These are phyloP conservation scores for Ramaria sp. DNA, from an alignment of 768 basidiomycete genomes.

Conservation along the genomic window DNA sequence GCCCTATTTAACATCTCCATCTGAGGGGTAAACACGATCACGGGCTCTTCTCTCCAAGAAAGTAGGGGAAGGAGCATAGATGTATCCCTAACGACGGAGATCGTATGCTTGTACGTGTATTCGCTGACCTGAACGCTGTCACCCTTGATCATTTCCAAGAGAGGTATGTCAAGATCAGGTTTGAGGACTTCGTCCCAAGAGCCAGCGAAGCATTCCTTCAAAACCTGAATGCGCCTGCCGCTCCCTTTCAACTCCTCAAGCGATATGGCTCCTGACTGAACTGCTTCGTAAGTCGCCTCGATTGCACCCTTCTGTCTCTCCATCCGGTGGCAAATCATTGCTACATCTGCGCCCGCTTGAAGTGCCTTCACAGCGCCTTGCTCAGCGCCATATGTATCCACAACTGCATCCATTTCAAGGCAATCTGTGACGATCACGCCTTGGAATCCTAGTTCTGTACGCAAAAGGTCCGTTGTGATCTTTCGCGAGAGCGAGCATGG, in stretches of 20 bases:
- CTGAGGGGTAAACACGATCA: slow-evolving; percentile 44
- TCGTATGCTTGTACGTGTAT: slow-evolving; percentile 36
- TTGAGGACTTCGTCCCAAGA: slow-evolving; percentile 31
- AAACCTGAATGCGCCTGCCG: slow-evolving; percentile 30
- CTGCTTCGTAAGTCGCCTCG: slow-evolving; percentile 37
- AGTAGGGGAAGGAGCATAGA: slow-evolving; percentile 24
- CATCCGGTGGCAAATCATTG: slow-evolving; percentile 62
- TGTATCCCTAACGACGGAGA: slow-evolving; percentile 35
- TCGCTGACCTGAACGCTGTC: slow-evolving; percentile 31
- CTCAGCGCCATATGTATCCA: slow-evolving; percentile 35
- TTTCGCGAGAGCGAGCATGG: slow-evolving; percentile 48
- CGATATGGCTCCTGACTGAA: slow-evolving; percentile 31
- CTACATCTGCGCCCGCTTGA: slow-evolving; percentile 58
- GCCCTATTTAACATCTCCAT: slow-evolving; percentile 49
- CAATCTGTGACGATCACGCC: slow-evolving; percentile 67
- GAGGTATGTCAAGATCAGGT: slow-evolving; percentile 14
- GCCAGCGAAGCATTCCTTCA: slow-evolving; percentile 43
- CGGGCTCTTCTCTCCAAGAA: slow-evolving; percentile 12
- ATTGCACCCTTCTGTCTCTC: slow-evolving; percentile 42
- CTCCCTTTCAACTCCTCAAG: slow-evolving; percentile 30
- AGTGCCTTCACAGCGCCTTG: slow-evolving; percentile 46
- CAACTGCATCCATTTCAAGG: slow-evolving; percentile 66
- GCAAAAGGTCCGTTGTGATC: slow-evolving; percentile 43
- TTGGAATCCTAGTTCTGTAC: slow-evolving; percentile 35
- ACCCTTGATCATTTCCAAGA: slow-evolving; percentile 28